Evolutionary conservation across 208 protist species (phyloP).

Genomic region (Trypanosoma platydactyli): DNA sequence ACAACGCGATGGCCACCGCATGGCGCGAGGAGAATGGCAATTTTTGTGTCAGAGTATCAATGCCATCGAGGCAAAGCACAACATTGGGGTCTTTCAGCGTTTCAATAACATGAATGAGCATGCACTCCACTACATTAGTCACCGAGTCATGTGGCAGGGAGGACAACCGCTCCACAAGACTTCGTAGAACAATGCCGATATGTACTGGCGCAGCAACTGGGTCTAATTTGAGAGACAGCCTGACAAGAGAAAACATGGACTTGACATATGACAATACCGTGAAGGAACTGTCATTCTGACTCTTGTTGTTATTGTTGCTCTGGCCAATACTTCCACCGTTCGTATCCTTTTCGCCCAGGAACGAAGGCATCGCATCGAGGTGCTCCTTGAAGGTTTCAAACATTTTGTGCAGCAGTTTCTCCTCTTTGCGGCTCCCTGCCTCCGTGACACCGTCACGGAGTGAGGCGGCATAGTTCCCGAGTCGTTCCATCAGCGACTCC

Average conservation of each 20-base stretch:
- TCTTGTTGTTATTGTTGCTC: not conserved
- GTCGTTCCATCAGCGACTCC: constrained; percentile 84
- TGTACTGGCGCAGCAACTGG: constrained; percentile 11
- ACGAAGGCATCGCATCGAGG: constrained; percentile 39
- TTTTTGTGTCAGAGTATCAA: constrained; percentile 7
- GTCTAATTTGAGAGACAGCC: constrained; percentile 30
- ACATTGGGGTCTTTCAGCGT: constrained; percentile 24
- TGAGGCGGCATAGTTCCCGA: constrained; percentile 71
- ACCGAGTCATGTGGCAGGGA: constrained; percentile 2
- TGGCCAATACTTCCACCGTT: not conserved
- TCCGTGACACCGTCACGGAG: constrained; percentile 38
- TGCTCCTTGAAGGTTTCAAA: constrained; percentile 56
- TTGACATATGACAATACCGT: constrained; percentile 47
- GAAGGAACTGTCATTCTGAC: constrained; percentile 29
- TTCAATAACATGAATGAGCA: constrained; percentile 25
- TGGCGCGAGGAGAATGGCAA: constrained; percentile 14
- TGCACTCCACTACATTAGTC: constrained; percentile 3
- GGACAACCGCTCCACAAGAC: constrained; percentile 35
- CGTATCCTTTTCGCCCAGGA: constrained; percentile 22
- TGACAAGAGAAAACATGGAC: constrained; percentile 35
- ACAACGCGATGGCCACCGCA: constrained; percentile 20
- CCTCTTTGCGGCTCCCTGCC: constrained; percentile 26
- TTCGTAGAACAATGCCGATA: constrained; percentile 33
- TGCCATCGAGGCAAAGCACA: constrained; percentile 16
- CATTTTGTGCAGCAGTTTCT: constrained; percentile 41